Conservation (phyloP, 495 filamentous ascomycete species). For the Aspergillus sclerotiicarbonarius region DNA sequence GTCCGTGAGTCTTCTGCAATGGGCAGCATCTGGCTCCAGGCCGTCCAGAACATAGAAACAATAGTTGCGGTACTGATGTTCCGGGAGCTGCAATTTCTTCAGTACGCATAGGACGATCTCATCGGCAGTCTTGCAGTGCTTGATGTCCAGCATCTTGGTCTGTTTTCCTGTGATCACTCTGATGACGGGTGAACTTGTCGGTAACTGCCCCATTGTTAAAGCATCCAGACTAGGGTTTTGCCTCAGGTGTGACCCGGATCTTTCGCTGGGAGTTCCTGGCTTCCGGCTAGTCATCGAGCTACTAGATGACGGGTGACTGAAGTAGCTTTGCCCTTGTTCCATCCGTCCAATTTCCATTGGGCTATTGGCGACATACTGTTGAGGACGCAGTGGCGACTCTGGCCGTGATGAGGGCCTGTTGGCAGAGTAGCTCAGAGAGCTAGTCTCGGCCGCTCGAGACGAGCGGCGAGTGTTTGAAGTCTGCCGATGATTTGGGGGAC, state of each 20-base stretch:
- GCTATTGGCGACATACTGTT: constrained; percentile 48
- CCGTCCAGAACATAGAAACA: constrained; percentile 83
- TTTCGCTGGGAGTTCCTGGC: constrained; percentile 43
- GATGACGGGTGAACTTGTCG: constrained; percentile 76
- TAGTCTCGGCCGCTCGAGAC: constrained; percentile 62
- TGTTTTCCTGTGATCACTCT: constrained; percentile 86
- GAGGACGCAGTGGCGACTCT: constrained; percentile 61
- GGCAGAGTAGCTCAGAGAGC: constrained; percentile 24
- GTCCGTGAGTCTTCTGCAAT: constrained; percentile 77
- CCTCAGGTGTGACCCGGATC: constrained; percentile 40
- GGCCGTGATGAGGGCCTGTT: constrained; percentile 63
- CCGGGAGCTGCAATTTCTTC: constrained; percentile 73
- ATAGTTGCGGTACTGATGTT: constrained; percentile 75
- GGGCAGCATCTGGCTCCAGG: constrained; percentile 71
- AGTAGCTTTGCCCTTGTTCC: constrained; percentile 53
- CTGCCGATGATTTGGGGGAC: constrained; percentile 53
- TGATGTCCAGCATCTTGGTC: constrained; percentile 86
- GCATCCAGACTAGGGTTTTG: constrained; percentile 76
- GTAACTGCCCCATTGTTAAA: constrained; percentile 76
- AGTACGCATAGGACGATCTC: constrained; percentile 84
- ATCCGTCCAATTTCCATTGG: constrained; percentile 50
- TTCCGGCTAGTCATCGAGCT: constrained; percentile 46
- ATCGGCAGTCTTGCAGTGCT: constrained; percentile 83
- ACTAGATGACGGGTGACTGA: constrained; percentile 47
- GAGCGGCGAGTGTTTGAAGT: constrained; percentile 67